Percentiles rank a stretch among this genome's conserved stretches.
Conservation (phyloP, 2,329 filamentous ascomycete genomes). For the Aureobasidium vineae region DNA sequence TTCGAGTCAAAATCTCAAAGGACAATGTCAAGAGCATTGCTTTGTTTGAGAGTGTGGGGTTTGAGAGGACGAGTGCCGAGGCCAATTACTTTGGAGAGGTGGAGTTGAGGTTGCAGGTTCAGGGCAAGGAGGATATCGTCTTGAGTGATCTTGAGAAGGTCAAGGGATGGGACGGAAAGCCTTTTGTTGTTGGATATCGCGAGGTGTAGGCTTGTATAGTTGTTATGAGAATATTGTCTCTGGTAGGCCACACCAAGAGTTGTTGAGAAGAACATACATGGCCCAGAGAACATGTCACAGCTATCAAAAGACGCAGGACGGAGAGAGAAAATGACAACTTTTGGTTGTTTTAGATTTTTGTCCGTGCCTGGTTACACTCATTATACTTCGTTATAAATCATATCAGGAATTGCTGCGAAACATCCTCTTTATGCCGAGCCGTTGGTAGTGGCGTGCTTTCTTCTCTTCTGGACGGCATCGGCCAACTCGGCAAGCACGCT, state of each 20-base stretch:
- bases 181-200: not conserved
- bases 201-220: not conserved
- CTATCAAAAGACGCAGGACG: not conserved
- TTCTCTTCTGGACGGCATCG: slow-evolving; percentile 71
- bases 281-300: no score
- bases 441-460: slow-evolving; percentile 45
- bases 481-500: slow-evolving; percentile 74
- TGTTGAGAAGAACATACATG: not conserved
- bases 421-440: slow-evolving; percentile 9
- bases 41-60: slow-evolving; percentile 62
- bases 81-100: slow-evolving; percentile 68
- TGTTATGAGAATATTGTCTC: not conserved
- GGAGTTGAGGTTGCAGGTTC: slow-evolving; percentile 51
- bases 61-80: slow-evolving; percentile 49
- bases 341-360: not conserved
- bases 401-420: not conserved
- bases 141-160: not conserved
- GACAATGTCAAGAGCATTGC: slow-evolving; percentile 57
- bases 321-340: slow-evolving; percentile 11
- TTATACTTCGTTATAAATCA: not conserved
- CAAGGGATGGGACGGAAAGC: slow-evolving; percentile 2
- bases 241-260: no score
- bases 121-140: not conserved
- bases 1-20: slow-evolving; percentile 62
- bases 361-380: not conserved